Evolutionary conservation across 1,284 basidiomycete genomes (phyloP).

Genomic region (Naganishia cerealis): DNA sequence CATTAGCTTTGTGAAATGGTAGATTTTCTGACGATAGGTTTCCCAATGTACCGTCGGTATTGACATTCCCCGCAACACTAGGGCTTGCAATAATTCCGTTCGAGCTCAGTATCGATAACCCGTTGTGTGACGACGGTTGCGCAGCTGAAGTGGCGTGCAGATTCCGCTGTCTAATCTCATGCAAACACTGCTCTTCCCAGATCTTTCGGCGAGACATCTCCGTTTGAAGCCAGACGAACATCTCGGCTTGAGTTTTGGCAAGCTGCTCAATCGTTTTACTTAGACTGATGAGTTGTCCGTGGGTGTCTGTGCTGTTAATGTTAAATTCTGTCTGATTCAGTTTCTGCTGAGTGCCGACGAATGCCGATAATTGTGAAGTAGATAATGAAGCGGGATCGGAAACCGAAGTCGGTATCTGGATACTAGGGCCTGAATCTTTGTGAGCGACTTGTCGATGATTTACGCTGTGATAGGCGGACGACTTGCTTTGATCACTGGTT

Average conservation of each 20-base stretch:
- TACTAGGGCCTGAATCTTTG: not conserved
- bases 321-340: not conserved
- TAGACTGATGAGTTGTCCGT: constrained; percentile 9
- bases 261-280: constrained; percentile 30
- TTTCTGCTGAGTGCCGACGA: not conserved
- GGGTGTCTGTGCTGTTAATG: not conserved
- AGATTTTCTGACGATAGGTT: not conserved
- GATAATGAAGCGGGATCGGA: not conserved
- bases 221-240: constrained; percentile 31
- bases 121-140: constrained; percentile 1
- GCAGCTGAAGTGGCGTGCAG: not conserved
- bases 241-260: constrained; percentile 32
- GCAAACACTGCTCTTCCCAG: constrained; percentile 32
- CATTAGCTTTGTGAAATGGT: not conserved
- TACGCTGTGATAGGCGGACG: not conserved
- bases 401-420: not conserved
- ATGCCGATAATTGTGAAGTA: not conserved
- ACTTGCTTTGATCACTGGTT: not conserved
- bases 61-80: not conserved
- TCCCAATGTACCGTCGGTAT: not conserved
- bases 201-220: constrained; percentile 34
- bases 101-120: not conserved
- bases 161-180: constrained; percentile 29
- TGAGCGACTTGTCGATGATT: not conserved
- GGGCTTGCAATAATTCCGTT: not conserved